Conservation (phyloP, 1,284 basidiomycete genomes). For the Fomitiporia mediterranea region DNA sequence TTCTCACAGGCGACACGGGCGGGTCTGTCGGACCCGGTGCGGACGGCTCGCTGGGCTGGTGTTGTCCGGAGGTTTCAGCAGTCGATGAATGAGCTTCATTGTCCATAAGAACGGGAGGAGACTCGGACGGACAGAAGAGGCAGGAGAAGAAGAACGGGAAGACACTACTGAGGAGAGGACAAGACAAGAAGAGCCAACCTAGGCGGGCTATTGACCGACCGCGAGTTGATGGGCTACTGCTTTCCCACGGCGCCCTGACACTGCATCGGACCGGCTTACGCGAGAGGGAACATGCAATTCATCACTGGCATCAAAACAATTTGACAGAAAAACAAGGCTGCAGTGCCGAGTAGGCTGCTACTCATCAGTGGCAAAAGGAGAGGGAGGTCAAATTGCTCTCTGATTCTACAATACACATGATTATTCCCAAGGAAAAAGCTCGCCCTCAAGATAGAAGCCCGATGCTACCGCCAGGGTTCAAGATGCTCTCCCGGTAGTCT, state of each 20-base stretch:
- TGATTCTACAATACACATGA: background rate
- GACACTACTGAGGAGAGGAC: background rate
- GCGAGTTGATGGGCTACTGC: background rate
- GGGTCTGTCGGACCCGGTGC: background rate
- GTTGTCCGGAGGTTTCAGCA: background rate
- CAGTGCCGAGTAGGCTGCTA: background rate
- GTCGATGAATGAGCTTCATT: background rate
- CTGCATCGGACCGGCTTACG: too few relatives aligned
- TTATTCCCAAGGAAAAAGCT: background rate
- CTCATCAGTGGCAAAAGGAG: background rate
- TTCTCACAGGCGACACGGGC: background rate
- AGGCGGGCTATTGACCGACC: background rate
- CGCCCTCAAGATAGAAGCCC: background rate
- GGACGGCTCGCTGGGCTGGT: background rate
- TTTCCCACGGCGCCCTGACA: constrained; percentile 1
- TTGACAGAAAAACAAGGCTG: background rate
- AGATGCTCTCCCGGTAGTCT: background rate
- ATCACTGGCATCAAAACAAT: background rate
- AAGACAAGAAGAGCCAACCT: background rate
- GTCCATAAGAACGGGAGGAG: constrained; percentile 8
- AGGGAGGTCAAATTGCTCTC: background rate
- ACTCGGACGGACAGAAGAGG: background rate
- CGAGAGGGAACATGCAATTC: too few relatives aligned
- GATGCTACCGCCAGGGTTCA: background rate
- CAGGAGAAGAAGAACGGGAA: background rate